phyloP scores from a whole-genome alignment of 1,284 basidiomycete species.

The Cutaneotrichosporon sp. region DNA sequence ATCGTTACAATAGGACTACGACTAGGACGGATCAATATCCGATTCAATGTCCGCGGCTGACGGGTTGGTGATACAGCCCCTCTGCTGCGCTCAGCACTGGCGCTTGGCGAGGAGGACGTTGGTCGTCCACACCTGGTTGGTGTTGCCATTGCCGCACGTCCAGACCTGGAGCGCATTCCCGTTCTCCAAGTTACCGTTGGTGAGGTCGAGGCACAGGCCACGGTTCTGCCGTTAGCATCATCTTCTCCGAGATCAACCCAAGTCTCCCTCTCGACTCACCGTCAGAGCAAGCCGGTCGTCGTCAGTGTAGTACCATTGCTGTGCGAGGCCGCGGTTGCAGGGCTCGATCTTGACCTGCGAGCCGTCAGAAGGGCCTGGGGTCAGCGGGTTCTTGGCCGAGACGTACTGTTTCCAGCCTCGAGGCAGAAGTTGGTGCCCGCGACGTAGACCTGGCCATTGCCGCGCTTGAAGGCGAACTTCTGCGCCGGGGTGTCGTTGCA shows the following conservation, averaged over 20 bases:
- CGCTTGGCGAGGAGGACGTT: neutral
- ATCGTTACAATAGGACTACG: too few species aligned
- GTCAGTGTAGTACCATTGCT: constrained; percentile 23
- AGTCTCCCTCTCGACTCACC: neutral
- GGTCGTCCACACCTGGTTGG: constrained; percentile 37
- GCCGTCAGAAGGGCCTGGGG: constrained; percentile 7
- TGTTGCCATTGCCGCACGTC: constrained; percentile 24
- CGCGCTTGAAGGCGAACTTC: constrained; percentile 8
- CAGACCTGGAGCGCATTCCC: constrained; percentile 19
- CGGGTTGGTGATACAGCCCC: too few species aligned
- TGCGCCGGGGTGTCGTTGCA: constrained; percentile 21
- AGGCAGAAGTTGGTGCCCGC: constrained; percentile 28
- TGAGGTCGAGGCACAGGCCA: constrained; percentile 30
- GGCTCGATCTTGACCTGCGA: constrained; percentile 14
- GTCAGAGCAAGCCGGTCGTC: constrained; percentile 10
- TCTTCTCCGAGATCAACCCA: too few species aligned
- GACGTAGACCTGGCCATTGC: constrained; percentile 3
- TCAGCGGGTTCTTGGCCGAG: neutral
- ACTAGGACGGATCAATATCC: too few species aligned
- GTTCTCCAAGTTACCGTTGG: constrained; percentile 13
- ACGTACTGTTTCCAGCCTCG: constrained; percentile 13
- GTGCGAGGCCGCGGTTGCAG: constrained; percentile 20
- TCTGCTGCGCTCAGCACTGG: too few species aligned
- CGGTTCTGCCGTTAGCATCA: constrained; percentile 5
- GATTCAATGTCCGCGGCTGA: too few species aligned